Conservation (phyloP, 768 basidiomycete species). For the Solioccasus polychromus region DNA sequence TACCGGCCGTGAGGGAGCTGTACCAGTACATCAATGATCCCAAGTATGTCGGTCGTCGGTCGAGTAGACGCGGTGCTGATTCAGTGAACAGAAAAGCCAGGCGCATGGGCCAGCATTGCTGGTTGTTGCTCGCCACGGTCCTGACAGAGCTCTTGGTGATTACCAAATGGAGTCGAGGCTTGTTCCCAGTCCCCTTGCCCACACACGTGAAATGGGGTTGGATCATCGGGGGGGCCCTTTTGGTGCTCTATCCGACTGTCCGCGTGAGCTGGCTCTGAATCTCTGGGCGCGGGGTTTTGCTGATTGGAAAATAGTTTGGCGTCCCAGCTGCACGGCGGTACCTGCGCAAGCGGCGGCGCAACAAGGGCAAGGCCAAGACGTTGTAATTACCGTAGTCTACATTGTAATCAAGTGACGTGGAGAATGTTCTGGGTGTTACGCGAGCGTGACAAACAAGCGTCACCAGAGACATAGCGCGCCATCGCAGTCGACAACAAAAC, state of each 20-base stretch:
- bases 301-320: conserved; percentile 52
- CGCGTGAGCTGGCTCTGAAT: conserved; percentile 51
- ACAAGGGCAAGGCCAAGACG: conserved; percentile 32
- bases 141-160: conserved; percentile 79
- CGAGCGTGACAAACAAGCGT: conserved; percentile 21
- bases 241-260: conserved; percentile 67
- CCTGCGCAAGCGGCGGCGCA: conserved; percentile 33
- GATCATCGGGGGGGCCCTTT: conserved; percentile 52
- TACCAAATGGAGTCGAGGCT: conserved; percentile 76
- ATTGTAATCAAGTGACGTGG: neutral
- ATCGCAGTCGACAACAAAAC: neutral
- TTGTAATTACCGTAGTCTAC: conserved; percentile 15
- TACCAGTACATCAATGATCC: conserved; percentile 83
- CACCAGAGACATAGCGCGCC: conserved; percentile 6
- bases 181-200: conserved; percentile 66
- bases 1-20: conserved; percentile 81
- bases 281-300: neutral
- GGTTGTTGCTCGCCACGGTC: conserved; percentile 85
- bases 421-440: conserved; percentile 34
- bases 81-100: conserved; percentile 62
- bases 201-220: conserved; percentile 61
- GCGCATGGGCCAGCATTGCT: conserved; percentile 87
- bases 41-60: conserved; percentile 45
- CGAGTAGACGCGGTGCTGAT: neutral
- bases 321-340: conserved; percentile 56